These are phyloP conservation scores for Aspergillus quadrilineatus DNA, from an alignment of 2,329 filamentous ascomycete genomes.

Conservation along the genomic window DNA sequence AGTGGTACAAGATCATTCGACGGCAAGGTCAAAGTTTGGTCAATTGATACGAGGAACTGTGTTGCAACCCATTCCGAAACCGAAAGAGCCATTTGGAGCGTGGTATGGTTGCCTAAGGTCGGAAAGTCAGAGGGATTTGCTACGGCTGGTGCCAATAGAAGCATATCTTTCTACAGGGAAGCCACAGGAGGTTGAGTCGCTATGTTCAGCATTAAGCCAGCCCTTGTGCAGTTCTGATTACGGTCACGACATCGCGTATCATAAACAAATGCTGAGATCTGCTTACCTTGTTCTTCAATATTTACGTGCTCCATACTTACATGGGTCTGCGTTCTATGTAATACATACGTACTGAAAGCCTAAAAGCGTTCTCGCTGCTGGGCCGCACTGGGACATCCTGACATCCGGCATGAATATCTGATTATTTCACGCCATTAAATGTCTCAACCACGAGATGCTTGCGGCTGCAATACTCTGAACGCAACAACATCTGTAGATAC, in stretches of 20 bases:
- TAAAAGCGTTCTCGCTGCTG: background rate
- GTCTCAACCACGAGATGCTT: too few species aligned
- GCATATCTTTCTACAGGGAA: constrained; percentile 79
- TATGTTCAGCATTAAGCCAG: background rate
- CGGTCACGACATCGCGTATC: background rate
- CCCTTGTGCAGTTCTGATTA: too few species aligned
- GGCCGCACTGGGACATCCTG: background rate
- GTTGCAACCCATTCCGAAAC: constrained; percentile 94
- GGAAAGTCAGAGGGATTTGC: constrained; percentile 67
- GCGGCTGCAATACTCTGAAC: too few species aligned
- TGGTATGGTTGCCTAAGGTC: constrained; percentile 77
- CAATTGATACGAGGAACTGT: constrained; percentile 75
- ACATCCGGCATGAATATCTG: background rate
- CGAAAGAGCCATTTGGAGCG: constrained; percentile 78
- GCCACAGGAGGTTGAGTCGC: constrained; percentile 63
- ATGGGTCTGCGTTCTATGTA: background rate
- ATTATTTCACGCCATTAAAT: too few species aligned
- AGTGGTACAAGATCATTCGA: constrained; percentile 65
- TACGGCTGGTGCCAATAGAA: constrained; percentile 72
- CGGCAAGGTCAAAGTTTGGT: constrained; percentile 96
- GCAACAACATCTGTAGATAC: background rate
- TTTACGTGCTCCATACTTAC: background rate
- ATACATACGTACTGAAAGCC: background rate
- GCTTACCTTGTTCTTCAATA: background rate
- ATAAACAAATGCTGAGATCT: background rate